Evolutionary conservation across 2,329 filamentous ascomycete genomes (phyloP).

Genomic region (Thyridium curvatum): DNA sequence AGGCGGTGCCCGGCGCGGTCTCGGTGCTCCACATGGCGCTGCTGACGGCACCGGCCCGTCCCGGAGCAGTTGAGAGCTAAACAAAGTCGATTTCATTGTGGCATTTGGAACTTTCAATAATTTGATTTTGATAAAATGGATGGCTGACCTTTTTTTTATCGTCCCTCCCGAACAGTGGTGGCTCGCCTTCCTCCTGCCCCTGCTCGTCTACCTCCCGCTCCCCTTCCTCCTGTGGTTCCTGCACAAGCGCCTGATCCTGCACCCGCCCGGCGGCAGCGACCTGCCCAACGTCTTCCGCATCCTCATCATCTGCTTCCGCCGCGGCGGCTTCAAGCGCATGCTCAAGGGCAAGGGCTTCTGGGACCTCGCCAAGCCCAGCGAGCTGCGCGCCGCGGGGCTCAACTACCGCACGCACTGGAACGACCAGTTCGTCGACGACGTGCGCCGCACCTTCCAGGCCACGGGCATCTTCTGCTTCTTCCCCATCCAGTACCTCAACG

Average conservation of each 20-base stretch:
- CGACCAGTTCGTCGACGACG: conserved; percentile 62
- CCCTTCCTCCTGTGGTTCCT: conserved; percentile 35
- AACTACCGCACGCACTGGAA: conserved; percentile 43
- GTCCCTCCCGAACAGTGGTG: conserved; percentile 24
- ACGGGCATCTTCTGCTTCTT: conserved; percentile 55
- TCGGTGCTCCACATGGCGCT: too few relatives aligned
- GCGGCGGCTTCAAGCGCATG: conserved; percentile 28
- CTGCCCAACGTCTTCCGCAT: conserved; percentile 35
- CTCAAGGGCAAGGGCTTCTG: conserved; percentile 44
- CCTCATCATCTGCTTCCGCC: conserved; percentile 29
- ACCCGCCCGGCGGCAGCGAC: conserved; percentile 38
- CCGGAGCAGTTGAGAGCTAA: too few relatives aligned
- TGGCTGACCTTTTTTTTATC: too few relatives aligned
- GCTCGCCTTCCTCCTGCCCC: conserved; percentile 32
- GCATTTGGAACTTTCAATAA: too few relatives aligned
- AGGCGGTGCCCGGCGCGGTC: too few relatives aligned
- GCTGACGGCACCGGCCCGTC: too few relatives aligned
- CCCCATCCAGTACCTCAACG: conserved; percentile 37
- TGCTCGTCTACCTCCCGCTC: conserved; percentile 32
- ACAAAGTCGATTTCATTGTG: too few relatives aligned
- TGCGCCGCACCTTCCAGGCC: conserved; percentile 51
- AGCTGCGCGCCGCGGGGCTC: conserved; percentile 36
- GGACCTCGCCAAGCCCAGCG: conserved; percentile 52
- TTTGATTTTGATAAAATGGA: too few relatives aligned
- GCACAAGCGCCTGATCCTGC: conserved; percentile 31